Evolutionary conservation across 495 filamentous ascomycete species (phyloP), one percentile per base, ranked within the genome.

Genomic region (Xanthoparmelia taractica): DNA sequence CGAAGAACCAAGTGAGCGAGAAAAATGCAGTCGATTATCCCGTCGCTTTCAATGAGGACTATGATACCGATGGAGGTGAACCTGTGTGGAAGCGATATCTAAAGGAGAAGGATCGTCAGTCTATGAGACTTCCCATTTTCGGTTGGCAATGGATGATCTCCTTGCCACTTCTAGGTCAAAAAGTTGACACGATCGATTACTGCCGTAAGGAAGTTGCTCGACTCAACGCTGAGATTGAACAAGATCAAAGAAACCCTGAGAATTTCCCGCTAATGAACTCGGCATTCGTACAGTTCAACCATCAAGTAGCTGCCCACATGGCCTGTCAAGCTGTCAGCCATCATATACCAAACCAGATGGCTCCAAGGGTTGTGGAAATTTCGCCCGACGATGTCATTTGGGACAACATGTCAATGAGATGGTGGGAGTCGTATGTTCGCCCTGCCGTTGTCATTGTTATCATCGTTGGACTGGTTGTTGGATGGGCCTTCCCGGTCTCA

Each of bases 211-310:
- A 97, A 72, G 73, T 98, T 23, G 93, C 95, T 47, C 85, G 88
- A 25, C 78, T 97, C 33, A 98, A 97, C 68, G 60, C 92, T 59
- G 95, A 97, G 74, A 96, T 98, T 59, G 93, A 97, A 71, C 76
- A 87, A 38, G 95, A 97, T 68, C 95, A 98, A 69, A 78, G 86
- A 66, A 80, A 91, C 38, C 89, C 88, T 0, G 93, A 97, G 67
- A 85, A 85, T 36, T 98, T 89, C 65, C 95, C 94, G 3, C 77
- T 93, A 60, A 96, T 98, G 93, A 97, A 92, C 69, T 96, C 95
- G 17, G 94, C 94, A 18, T 98, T 98, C 69, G 91, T 98, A 60
- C 94, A 98, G 72, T 98, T 98, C 81, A 96, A 97, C 68, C 89
- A 96, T 69, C 94, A 98, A 74, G 90, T 96, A 8, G 91, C 92